phyloP scores from a whole-genome alignment of 768 basidiomycete species.

The Boletus rex-veris region DNA sequence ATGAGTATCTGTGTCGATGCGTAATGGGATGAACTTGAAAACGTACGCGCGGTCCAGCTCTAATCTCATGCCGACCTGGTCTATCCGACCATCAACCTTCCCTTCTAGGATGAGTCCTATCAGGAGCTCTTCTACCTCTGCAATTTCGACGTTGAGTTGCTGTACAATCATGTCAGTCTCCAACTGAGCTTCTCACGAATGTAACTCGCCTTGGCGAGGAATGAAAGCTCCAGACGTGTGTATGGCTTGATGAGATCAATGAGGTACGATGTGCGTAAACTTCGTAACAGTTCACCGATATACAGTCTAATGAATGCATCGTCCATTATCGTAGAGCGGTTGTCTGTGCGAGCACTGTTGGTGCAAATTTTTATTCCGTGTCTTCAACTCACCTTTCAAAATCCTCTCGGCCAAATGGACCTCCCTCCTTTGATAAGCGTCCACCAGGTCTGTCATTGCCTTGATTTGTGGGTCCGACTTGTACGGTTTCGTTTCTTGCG shows the following conservation, averaged over 20 bases:
- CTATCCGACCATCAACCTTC: constrained; percentile 95
- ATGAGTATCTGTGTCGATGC: constrained; percentile 1
- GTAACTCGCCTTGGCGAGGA: constrained; percentile 77
- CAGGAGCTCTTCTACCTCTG: constrained; percentile 91
- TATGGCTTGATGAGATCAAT: constrained; percentile 99
- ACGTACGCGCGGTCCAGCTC: constrained; percentile 83
- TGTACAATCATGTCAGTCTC: constrained; percentile 30
- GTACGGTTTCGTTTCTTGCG: constrained; percentile 98
- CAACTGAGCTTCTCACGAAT: not conserved
- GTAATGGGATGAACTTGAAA: not conserved
- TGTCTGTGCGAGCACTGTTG: constrained; percentile 50
- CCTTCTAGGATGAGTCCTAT: constrained; percentile 93
- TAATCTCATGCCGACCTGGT: constrained; percentile 91
- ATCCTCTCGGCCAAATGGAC: constrained; percentile 98
- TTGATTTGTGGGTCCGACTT: constrained; percentile 95
- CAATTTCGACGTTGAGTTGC: constrained; percentile 93
- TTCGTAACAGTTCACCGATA: constrained; percentile 93
- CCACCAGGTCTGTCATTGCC: constrained; percentile 96
- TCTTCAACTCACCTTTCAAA: constrained; percentile 59
- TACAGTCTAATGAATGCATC: constrained; percentile 93
- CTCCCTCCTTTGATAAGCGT: constrained; percentile 94
- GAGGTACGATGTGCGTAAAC: constrained; percentile 92
- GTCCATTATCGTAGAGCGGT: constrained; percentile 93
- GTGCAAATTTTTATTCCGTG: not conserved
- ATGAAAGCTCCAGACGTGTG: constrained; percentile 87